Percentiles rank a stretch among this genome's conserved stretches.
Conservation (phyloP, 106 monocot species). For the Narthecium ossifragum region DNA sequence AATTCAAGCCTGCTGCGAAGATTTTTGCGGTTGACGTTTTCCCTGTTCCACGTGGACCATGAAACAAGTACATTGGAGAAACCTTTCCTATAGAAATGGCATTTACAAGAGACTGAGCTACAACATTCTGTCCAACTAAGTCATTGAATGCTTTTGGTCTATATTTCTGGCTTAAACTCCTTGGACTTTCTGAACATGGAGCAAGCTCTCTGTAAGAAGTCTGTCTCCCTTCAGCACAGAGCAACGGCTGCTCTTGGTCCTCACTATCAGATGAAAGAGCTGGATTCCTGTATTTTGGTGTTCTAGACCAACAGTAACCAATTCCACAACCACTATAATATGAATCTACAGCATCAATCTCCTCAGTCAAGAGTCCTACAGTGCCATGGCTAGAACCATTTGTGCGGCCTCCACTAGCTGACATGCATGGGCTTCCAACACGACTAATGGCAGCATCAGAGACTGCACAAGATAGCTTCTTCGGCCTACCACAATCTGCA, state of each 20-base stretch:
- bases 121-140: slow-evolving; percentile 69
- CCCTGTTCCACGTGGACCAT: slow-evolving; percentile 85
- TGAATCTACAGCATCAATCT: slow-evolving; percentile 49
- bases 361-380: slow-evolving; percentile 24
- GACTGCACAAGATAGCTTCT: slow-evolving; percentile 16
- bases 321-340: slow-evolving; percentile 82
- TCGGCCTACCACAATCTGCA: slow-evolving; percentile 14
- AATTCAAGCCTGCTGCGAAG: slow-evolving; percentile 90
- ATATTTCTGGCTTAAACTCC: slow-evolving; percentile 85
- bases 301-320: slow-evolving; percentile 85
- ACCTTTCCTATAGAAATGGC: slow-evolving; percentile 66
- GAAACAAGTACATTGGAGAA: slow-evolving; percentile 83
- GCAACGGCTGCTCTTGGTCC: slow-evolving; percentile 54
- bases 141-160: slow-evolving; percentile 82
- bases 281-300: slow-evolving; percentile 53
- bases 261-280: slow-evolving; percentile 50
- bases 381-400: slow-evolving; percentile 28
- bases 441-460: slow-evolving; percentile 36
- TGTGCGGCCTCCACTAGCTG: slow-evolving; percentile 28
- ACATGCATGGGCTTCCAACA: slow-evolving; percentile 65
- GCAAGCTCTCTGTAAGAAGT: slow-evolving; percentile 16
- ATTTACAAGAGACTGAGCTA: slow-evolving; percentile 67
- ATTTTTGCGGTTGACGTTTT: slow-evolving; percentile 89
- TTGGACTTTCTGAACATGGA: slow-evolving; percentile 48
- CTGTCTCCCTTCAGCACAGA: slow-evolving; percentile 37